Conservation (phyloP, 2,329 filamentous ascomycete species). For the Aspergillus sp. region DNA sequence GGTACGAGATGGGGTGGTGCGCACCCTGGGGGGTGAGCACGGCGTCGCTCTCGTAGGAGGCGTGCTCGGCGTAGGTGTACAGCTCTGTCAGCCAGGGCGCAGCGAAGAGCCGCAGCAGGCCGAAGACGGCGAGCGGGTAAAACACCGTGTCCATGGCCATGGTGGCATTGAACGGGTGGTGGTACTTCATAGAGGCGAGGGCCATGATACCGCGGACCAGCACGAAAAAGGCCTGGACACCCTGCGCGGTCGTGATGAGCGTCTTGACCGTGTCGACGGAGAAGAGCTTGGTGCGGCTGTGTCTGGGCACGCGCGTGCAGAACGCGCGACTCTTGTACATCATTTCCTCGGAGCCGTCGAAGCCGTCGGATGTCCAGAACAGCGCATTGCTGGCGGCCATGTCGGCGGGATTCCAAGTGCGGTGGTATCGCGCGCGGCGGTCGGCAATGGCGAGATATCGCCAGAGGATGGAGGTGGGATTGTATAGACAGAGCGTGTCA, state of each 20-base stretch:
- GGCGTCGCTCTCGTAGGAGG: neutral
- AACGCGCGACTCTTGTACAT: slow-evolving; percentile 2
- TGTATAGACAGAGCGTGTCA: slow-evolving; percentile 6
- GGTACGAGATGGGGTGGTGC: neutral
- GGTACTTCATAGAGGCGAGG: neutral
- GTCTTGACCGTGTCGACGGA: slow-evolving; percentile 6
- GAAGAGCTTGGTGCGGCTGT: neutral
- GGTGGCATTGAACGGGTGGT: neutral
- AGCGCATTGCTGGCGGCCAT: slow-evolving; percentile 6
- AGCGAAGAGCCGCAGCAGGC: slow-evolving; percentile 3
- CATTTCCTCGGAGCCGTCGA: slow-evolving; percentile 6
- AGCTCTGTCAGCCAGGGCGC: slow-evolving; percentile 5
- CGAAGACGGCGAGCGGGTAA: slow-evolving; percentile 5
- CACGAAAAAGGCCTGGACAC: slow-evolving; percentile 1
- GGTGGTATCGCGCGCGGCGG: neutral
- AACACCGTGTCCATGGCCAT: slow-evolving; percentile 4
- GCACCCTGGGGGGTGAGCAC: neutral
- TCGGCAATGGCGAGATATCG: slow-evolving; percentile 7
- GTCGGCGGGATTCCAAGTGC: neutral
- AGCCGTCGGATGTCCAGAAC: slow-evolving; percentile 5
- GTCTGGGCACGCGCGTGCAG: slow-evolving; percentile 1
- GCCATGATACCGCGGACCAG: slow-evolving; percentile 3
- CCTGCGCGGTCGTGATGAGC: slow-evolving; percentile 3
- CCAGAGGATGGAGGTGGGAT: slow-evolving; percentile 8
- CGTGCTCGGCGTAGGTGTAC: slow-evolving; percentile 2